Evolutionary conservation across 352 stramenopile species (phyloP).

Genomic region (Peronospora destructor): DNA sequence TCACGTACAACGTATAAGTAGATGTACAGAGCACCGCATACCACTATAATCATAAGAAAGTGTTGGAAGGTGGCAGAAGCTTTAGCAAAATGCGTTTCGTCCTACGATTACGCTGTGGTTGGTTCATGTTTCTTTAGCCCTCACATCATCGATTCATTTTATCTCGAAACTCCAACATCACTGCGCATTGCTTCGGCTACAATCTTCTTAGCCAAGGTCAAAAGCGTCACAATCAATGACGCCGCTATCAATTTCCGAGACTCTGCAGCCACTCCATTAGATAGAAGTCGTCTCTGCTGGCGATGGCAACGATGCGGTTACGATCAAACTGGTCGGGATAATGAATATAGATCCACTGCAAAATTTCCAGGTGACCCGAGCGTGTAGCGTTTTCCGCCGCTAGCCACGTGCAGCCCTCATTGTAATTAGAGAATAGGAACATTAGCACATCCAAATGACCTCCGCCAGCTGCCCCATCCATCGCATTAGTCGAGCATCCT

Average conservation of each 20-base stretch:
- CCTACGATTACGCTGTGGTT: too few species aligned
- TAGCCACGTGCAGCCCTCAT: slow-evolving; percentile 24
- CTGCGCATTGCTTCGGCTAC: neutral
- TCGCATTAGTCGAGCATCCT: slow-evolving; percentile 31
- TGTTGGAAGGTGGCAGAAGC: too few species aligned
- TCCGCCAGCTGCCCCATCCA: slow-evolving; percentile 29
- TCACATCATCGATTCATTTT: too few species aligned
- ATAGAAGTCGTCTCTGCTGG: slow-evolving; percentile 30
- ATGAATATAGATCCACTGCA: slow-evolving; percentile 25
- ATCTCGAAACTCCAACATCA: neutral
- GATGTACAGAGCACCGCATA: too few species aligned
- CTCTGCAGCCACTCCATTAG: slow-evolving; percentile 30
- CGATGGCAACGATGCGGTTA: slow-evolving; percentile 24
- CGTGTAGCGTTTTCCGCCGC: slow-evolving; percentile 24
- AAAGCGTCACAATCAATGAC: neutral
- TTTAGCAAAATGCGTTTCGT: too few species aligned
- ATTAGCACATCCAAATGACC: slow-evolving; percentile 33
- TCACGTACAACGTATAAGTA: too few species aligned
- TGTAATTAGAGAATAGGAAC: slow-evolving; percentile 22
- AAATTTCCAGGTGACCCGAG: slow-evolving; percentile 19
- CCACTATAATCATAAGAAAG: too few species aligned
- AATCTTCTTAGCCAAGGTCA: neutral
- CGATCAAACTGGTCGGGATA: slow-evolving; percentile 27
- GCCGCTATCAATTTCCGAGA: slow-evolving; percentile 12
- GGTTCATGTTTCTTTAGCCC: too few species aligned